Evolutionary conservation across 108 stramenopile species (phyloP).

Genomic region (Pseudonitzschia multiseries): DNA sequence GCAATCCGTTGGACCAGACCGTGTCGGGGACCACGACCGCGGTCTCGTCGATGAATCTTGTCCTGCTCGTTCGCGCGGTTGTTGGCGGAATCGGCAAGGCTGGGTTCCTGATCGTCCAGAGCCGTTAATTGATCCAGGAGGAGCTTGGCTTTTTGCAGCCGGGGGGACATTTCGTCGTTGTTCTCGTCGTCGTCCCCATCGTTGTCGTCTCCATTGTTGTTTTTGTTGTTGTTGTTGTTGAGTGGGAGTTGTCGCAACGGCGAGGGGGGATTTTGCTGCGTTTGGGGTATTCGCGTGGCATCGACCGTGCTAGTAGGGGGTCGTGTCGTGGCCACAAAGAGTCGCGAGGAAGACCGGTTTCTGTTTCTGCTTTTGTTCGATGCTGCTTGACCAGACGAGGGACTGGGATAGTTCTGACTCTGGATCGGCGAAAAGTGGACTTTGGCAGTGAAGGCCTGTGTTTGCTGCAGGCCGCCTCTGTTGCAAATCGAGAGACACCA

Average conservation of each 20-base stretch:
- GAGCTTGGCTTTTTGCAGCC: slow-evolving; percentile 35
- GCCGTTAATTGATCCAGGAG: slow-evolving; percentile 32
- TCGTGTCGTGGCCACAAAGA: slow-evolving; percentile 3
- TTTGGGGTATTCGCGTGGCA: neutral
- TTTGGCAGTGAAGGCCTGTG: too few relatives aligned
- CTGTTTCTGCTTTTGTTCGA: too few relatives aligned
- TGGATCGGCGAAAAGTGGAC: too few relatives aligned
- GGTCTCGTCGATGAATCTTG: neutral
- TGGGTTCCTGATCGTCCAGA: slow-evolving; percentile 11
- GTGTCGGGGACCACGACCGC: slow-evolving; percentile 36
- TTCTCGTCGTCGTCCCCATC: too few relatives aligned
- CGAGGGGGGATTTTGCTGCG: neutral
- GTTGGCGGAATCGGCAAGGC: neutral
- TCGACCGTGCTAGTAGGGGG: neutral
- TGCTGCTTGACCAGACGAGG: too few relatives aligned
- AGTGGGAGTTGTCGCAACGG: neutral
- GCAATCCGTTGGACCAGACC: slow-evolving; percentile 51
- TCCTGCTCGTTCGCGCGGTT: neutral
- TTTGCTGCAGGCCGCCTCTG: too few relatives aligned
- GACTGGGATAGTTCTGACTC: too few relatives aligned
- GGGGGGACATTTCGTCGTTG: slow-evolving; percentile 1
- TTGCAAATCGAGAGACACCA: too few relatives aligned
- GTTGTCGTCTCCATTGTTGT: too few relatives aligned
- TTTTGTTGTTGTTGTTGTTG: neutral
- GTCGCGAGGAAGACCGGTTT: neutral